phyloP scores from a whole-genome alignment of 2,329 filamentous ascomycete genomes.

The Dactylella cylindrospora region DNA sequence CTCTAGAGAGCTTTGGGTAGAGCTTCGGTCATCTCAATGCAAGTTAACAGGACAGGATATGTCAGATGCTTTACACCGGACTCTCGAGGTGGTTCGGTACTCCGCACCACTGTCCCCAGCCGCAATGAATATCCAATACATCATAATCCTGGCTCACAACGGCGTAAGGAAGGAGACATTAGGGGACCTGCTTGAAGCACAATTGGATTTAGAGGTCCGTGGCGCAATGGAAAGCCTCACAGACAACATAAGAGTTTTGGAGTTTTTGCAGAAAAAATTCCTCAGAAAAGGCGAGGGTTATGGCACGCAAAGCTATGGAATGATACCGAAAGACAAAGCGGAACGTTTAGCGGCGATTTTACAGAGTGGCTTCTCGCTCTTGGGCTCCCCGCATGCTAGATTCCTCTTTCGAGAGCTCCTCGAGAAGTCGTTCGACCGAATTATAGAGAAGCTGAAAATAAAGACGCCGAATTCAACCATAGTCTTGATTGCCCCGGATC shows the following conservation, averaged over 20 bases:
- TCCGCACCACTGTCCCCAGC: constrained; percentile 58
- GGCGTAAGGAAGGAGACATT: constrained; percentile 57
- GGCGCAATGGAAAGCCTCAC: constrained; percentile 59
- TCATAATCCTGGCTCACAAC: constrained; percentile 67
- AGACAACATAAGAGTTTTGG: constrained; percentile 47
- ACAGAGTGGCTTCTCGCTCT: constrained; percentile 61
- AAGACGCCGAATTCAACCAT: constrained; percentile 62
- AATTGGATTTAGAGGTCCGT: constrained; percentile 59
- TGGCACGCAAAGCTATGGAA: too few relatives aligned
- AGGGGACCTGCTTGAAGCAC: constrained; percentile 56
- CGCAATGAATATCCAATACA: constrained; percentile 66
- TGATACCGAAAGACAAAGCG: neutral
- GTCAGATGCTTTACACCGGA: constrained; percentile 60
- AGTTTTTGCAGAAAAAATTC: neutral
- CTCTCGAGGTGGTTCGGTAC: constrained; percentile 64
- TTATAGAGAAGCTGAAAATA: constrained; percentile 63
- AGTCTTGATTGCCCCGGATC: constrained; percentile 71
- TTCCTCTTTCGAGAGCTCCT: constrained; percentile 58
- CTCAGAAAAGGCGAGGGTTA: constrained; percentile 4
- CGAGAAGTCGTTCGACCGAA: constrained; percentile 59
- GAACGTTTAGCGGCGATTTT: constrained; percentile 5
- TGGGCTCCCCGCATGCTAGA: constrained; percentile 57
- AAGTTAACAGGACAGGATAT: too few relatives aligned
- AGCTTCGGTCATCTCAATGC: too few relatives aligned
- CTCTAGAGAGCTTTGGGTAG: constrained; percentile 61